Percentiles rank a stretch among this genome's conserved stretches.
phyloP scores from a whole-genome alignment of 371 early-diverging fungal genomes.

The Mucor circinelloides region DNA sequence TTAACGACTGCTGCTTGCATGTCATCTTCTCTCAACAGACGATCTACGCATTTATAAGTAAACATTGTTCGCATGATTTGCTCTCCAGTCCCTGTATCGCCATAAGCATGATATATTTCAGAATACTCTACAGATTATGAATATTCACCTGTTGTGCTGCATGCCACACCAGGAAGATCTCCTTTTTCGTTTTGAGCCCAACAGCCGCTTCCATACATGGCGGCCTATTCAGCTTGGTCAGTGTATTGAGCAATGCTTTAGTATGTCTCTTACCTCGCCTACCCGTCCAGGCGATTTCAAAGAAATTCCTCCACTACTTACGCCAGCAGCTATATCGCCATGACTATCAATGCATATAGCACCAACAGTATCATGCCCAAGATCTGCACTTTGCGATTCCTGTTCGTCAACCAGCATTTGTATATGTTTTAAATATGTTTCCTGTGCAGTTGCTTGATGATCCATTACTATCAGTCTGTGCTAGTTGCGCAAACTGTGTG shows the following conservation, averaged over 20 bases:
- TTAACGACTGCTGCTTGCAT: conserved; percentile 31
- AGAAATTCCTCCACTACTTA: conserved; percentile 88
- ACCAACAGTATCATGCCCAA: conserved; percentile 84
- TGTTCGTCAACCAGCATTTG: conserved; percentile 17
- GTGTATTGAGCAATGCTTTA: background rate
- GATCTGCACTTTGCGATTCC: conserved; percentile 5
- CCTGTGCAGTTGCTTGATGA: conserved; percentile 11
- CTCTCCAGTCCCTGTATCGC: conserved; percentile 72
- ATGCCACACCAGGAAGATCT: conserved; percentile 51
- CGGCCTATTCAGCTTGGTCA: conserved; percentile 51
- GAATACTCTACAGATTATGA: background rate
- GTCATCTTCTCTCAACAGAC: conserved; percentile 34
- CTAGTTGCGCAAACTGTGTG: background rate
- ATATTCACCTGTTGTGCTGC: conserved; percentile 64
- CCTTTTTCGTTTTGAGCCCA: conserved; percentile 62
- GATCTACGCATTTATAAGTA: conserved; percentile 56
- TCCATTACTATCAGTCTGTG: background rate
- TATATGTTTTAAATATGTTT: conserved; percentile 32
- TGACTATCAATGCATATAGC: conserved; percentile 73
- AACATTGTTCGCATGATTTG: conserved; percentile 76
- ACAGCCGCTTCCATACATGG: conserved; percentile 73
- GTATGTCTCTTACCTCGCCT: conserved; percentile 68
- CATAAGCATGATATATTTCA: background rate
- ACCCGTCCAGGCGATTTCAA: conserved; percentile 83
- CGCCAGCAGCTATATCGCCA: conserved; percentile 76